These are phyloP conservation scores for Paraphaeosphaeria minitans DNA, from an alignment of 2,329 filamentous ascomycete species.

Conservation along the genomic window DNA sequence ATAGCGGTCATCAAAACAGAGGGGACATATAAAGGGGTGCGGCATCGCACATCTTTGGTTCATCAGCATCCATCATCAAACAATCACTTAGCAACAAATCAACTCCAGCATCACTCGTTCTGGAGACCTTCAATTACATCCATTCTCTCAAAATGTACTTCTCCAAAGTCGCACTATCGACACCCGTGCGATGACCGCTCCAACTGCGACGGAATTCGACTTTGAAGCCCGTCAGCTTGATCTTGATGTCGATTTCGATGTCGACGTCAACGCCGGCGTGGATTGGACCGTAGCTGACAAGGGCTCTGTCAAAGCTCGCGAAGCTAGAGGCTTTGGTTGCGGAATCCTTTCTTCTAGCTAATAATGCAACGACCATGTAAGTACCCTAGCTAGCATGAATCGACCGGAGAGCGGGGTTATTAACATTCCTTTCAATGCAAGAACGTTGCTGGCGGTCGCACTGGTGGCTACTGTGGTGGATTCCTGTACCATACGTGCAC, in stretches of 20 bases:
- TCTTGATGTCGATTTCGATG: background rate
- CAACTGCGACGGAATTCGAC: background rate
- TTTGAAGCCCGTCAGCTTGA: background rate
- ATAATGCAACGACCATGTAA: background rate
- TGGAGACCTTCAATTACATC: background rate
- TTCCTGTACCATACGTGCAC: background rate
- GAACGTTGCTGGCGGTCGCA: background rate
- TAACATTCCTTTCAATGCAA: background rate
- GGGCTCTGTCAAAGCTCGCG: background rate
- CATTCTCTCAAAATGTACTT: background rate
- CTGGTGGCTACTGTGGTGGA: background rate
- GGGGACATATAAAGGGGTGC: background rate
- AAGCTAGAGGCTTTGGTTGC: background rate
- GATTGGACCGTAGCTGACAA: background rate
- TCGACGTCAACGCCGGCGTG: background rate
- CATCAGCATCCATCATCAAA: background rate
- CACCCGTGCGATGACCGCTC: background rate
- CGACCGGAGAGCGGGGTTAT: background rate
- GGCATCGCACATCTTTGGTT: background rate
- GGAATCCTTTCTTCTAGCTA: background rate
- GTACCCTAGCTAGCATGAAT: background rate
- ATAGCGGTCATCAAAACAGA: background rate
- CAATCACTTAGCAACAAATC: background rate
- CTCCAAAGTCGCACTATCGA: background rate
- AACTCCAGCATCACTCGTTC: background rate